Conservation (phyloP, 23 red algal genomes). For the Rhodosorus marinus region DNA sequence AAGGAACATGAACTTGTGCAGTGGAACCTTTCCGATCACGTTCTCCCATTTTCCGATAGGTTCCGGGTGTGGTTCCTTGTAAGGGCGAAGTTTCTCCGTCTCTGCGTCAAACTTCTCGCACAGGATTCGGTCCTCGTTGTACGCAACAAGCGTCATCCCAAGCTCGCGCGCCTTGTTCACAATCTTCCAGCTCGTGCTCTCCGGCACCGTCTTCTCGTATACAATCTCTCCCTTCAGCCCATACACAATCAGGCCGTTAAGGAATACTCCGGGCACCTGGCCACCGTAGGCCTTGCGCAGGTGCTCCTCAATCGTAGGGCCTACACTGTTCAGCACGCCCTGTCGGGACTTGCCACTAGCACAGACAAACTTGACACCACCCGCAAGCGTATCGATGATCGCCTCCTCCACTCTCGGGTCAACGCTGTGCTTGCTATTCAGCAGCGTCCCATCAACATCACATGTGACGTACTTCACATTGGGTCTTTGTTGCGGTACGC, state of each 20-base stretch:
- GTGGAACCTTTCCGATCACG: constrained; percentile 4
- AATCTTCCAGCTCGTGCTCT: constrained; percentile 10
- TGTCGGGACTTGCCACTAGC: constrained; percentile 82
- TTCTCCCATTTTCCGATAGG: constrained; percentile 29
- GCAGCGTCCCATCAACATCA: too few relatives aligned
- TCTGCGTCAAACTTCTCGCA: constrained; percentile 41
- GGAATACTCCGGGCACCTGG: constrained; percentile 57
- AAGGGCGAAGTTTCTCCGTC: constrained; percentile 42
- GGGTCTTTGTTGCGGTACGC: too few relatives aligned
- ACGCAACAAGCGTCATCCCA: constrained; percentile 44
- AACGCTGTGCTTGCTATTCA: too few relatives aligned
- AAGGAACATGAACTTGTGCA: constrained; percentile 89
- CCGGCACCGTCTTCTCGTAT: constrained; percentile 29
- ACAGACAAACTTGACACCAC: constrained; percentile 19
- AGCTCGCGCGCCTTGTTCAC: constrained; percentile 20
- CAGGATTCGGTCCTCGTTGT: constrained; percentile 60
- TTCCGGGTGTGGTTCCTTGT: constrained; percentile 40
- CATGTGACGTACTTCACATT: too few relatives aligned
- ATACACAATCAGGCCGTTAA: constrained; percentile 92
- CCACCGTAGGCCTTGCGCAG: constrained; percentile 10
- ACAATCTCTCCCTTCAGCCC: constrained; percentile 35
- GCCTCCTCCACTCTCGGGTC: too few relatives aligned
- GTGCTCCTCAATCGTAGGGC: constrained; percentile 13
- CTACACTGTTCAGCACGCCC: constrained; percentile 43
- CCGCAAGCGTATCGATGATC: too few relatives aligned